Evolutionary conservation across 352 stramenopile species (phyloP).

Genomic region (Saprolegnia diclina): DNA sequence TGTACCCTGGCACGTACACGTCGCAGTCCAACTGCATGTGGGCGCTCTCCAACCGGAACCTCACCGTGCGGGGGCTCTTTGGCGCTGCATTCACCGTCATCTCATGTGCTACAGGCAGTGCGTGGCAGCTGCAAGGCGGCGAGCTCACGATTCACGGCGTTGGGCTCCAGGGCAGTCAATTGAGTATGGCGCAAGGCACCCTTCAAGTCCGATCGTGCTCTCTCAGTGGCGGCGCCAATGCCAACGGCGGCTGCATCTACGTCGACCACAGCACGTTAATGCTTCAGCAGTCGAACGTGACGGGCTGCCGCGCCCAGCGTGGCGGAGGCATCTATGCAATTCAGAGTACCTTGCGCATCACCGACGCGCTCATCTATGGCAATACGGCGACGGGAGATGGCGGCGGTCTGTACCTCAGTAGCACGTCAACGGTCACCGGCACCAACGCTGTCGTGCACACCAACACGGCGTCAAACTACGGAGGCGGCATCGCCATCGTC

Average conservation of each 20-base stretch:
- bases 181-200: background rate
- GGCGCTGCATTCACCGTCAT: background rate
- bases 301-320: background rate
- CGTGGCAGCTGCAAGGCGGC: background rate
- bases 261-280: background rate
- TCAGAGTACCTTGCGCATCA: background rate
- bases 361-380: background rate
- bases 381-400: background rate
- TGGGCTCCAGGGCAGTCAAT: background rate
- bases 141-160: slow-evolving; percentile 1
- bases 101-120: background rate
- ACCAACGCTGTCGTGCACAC: background rate
- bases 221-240: background rate
- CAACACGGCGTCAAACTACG: background rate
- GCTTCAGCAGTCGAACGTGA: background rate
- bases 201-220: background rate
- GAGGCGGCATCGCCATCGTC: background rate
- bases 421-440: background rate
- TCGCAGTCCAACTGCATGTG: background rate
- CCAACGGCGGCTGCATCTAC: background rate
- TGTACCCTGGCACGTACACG: slow-evolving; percentile 12
- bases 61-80: background rate
- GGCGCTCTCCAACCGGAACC: background rate
- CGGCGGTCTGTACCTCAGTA: background rate
- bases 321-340: slow-evolving; percentile 13